phyloP scores from a whole-genome alignment of 2,329 filamentous ascomycete genomes.

The Alternaria ventricosa region DNA sequence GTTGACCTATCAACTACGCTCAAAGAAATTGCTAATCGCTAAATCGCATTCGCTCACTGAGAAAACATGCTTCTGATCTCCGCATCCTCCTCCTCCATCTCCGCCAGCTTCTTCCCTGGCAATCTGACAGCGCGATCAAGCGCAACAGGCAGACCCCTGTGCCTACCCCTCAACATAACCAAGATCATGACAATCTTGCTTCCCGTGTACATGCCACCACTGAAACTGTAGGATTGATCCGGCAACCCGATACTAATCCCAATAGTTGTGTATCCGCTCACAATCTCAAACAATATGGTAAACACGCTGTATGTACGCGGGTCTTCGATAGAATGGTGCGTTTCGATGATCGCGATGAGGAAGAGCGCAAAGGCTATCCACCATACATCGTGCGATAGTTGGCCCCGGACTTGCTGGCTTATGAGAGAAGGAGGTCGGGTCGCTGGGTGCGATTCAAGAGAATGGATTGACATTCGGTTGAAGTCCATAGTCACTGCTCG shows the following conservation, averaged over 20 bases:
- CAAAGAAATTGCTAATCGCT: background rate
- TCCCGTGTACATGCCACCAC: constrained; percentile 28
- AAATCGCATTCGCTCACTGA: constrained; percentile 1
- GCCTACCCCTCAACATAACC: constrained; percentile 26
- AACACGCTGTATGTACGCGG: constrained; percentile 30
- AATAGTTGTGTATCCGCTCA: constrained; percentile 30
- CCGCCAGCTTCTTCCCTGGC: constrained; percentile 24
- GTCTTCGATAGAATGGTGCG: constrained; percentile 27
- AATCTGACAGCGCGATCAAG: constrained; percentile 29
- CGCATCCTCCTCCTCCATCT: constrained; percentile 29
- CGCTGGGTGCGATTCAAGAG: constrained; percentile 17
- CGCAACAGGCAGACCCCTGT: constrained; percentile 28
- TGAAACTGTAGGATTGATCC: constrained; percentile 29
- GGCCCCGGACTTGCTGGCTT: constrained; percentile 29
- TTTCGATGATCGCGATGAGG: constrained; percentile 32
- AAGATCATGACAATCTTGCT: constrained; percentile 31
- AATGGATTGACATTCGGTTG: constrained; percentile 25
- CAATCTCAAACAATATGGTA: constrained; percentile 29
- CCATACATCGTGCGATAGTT: constrained; percentile 32
- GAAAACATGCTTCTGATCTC: constrained; percentile 27
- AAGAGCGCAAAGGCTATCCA: constrained; percentile 31
- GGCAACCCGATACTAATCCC: constrained; percentile 29
- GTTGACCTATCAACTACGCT: too few relatives aligned
- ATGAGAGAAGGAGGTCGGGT: constrained; percentile 26
- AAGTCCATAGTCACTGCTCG: constrained; percentile 26